Conservation (phyloP, 2,329 filamentous ascomycete genomes). For the Fusarium pseudograminearum region DNA sequence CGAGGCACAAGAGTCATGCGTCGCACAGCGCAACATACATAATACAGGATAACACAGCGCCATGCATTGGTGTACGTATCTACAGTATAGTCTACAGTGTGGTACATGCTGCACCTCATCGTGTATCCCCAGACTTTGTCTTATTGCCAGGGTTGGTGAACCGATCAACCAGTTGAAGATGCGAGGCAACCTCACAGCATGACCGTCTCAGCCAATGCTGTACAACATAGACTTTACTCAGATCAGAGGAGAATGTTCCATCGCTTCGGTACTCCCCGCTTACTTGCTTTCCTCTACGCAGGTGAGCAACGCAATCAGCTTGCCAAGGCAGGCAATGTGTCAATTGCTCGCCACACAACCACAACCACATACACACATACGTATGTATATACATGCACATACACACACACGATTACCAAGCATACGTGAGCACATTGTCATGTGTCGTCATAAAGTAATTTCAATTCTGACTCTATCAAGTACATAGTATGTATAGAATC, state of each 20-base stretch:
- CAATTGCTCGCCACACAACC: slow-evolving; percentile 8
- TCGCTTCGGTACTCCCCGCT: not conserved
- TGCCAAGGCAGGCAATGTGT: not conserved
- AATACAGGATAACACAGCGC: not conserved
- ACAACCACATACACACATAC: not conserved
- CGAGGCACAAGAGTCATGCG: slow-evolving; percentile 16
- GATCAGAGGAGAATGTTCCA: not conserved
- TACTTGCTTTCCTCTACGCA: not conserved
- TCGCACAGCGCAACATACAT: not conserved
- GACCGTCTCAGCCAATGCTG: slow-evolving; percentile 1
- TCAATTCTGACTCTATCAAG: slow-evolving; percentile 12
- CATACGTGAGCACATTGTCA: not conserved
- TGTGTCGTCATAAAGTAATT: slow-evolving; percentile 4
- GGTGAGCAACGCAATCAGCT: slow-evolving; percentile 10
- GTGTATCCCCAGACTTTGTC: not conserved
- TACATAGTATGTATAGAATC: not conserved
- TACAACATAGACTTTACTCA: slow-evolving; percentile 2
- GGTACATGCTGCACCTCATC: not conserved
- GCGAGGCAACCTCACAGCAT: not conserved
- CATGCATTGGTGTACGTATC: not conserved
- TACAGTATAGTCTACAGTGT: not conserved
- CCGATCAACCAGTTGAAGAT: not conserved
- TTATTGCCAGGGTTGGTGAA: not conserved
- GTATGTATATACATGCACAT: not conserved
- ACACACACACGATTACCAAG: not conserved